A percentile compares a stretch with the other conserved stretches of the same genome.
Evolutionary conservation across 352 stramenopile genomes (phyloP).

Genomic region (Globisporangium cylindrosporum): DNA sequence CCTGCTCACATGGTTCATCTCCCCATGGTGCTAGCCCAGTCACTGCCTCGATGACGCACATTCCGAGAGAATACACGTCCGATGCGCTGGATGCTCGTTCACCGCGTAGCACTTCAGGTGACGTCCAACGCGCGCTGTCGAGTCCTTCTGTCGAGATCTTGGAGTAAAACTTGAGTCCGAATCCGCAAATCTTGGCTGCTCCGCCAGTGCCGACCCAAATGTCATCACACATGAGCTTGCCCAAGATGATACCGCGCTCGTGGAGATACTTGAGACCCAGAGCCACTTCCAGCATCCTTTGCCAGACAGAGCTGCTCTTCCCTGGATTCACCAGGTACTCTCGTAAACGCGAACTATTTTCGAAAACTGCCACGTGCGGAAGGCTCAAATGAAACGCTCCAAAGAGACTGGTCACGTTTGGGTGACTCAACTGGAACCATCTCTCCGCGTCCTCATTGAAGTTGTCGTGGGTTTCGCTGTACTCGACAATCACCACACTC

Average conservation of each 20-base stretch:
- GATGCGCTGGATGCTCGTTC: background rate
- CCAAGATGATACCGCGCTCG: constrained; percentile 11
- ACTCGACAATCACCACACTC: constrained; percentile 18
- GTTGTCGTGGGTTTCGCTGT: background rate
- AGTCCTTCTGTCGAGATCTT: background rate
- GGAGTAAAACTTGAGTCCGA: background rate
- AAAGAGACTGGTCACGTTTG: constrained; percentile 19
- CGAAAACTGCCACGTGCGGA: background rate
- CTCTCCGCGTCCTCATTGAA: constrained; percentile 3
- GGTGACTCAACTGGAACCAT: constrained; percentile 39
- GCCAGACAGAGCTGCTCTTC: background rate
- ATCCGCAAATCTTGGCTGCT: constrained; percentile 4
- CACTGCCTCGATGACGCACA: constrained; percentile 13
- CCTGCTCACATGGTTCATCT: background rate
- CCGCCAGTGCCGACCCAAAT: constrained; percentile 10
- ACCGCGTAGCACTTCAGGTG: constrained; percentile 5
- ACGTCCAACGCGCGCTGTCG: constrained; percentile 2
- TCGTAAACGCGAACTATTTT: background rate
- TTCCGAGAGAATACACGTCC: constrained; percentile 9
- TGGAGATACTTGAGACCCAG: constrained; percentile 39
- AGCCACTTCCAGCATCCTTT: constrained; percentile 13
- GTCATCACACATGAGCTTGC: constrained; percentile 1
- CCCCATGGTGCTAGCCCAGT: constrained; percentile 5
- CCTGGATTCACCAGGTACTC: background rate
- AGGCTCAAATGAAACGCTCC: constrained; percentile 19